phyloP scores from a whole-genome alignment of 2,329 filamentous ascomycete genomes.

The Aureobasidium sp. region DNA sequence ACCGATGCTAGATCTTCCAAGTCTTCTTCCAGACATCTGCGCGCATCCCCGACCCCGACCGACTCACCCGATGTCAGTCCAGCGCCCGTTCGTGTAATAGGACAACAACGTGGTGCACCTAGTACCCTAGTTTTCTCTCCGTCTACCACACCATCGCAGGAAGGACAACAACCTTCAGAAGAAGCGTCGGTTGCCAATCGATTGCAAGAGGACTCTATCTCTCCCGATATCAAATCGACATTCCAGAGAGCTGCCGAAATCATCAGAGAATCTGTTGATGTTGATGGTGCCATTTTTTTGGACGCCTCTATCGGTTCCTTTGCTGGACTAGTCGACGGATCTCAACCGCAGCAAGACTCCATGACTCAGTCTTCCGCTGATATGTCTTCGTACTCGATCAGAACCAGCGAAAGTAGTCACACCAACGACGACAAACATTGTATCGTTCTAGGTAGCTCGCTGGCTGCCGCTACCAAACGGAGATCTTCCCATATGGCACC shows the following conservation, averaged over 20 bases:
- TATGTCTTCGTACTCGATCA: neutral
- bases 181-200: neutral
- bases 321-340: conserved; percentile 17
- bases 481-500: neutral
- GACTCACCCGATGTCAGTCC: neutral
- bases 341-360: neutral
- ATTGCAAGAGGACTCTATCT: conserved; percentile 29
- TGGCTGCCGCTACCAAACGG: neutral
- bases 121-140: neutral
- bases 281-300: conserved; percentile 40
- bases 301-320: conserved; percentile 25
- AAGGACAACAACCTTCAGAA: neutral
- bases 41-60: neutral
- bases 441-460: conserved; percentile 3
- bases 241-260: conserved; percentile 40
- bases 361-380: neutral
- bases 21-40: neutral
- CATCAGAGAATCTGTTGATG: conserved; percentile 37
- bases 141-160: neutral
- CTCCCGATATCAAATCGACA: conserved; percentile 25
- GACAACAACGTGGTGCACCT: neutral
- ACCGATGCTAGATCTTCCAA: neutral
- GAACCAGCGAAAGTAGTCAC: neutral
- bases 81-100: neutral
- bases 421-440: neutral